These are phyloP conservation scores for Neopestalotiopsis sp. DNA, from an alignment of 2,329 filamentous ascomycete genomes.

Conservation along the genomic window DNA sequence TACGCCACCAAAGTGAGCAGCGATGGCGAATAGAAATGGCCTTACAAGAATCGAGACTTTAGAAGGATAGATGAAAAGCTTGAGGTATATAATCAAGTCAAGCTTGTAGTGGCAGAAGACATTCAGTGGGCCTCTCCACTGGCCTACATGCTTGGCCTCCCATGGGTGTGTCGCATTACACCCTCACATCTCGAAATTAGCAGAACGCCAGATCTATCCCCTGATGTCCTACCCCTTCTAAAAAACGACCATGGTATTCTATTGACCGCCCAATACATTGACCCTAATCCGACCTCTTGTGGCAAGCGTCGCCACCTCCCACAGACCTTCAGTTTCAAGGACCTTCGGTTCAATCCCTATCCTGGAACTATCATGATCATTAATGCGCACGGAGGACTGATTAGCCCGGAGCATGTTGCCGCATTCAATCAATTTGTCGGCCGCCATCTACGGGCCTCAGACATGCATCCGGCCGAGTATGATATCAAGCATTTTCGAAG, in stretches of 20 bases:
- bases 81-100: not conserved
- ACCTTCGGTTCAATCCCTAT: not conserved
- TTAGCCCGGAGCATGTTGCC: not conserved
- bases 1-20: not conserved
- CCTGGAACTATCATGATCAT: not conserved
- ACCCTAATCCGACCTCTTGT: not conserved
- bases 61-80: not conserved
- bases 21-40: not conserved
- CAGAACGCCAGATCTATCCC: not conserved
- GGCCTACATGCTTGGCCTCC: conserved; percentile 1
- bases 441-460: not conserved
- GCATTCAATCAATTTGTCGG: not conserved
- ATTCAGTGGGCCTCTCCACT: not conserved
- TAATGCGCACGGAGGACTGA: not conserved
- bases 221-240: not conserved
- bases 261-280: not conserved
- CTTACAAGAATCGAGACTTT: not conserved
- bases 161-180: not conserved
- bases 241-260: not conserved
- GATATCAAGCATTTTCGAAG: too few species aligned
- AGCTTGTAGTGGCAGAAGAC: not conserved
- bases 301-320: not conserved
- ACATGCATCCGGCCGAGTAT: not conserved
- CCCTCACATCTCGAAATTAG: not conserved
- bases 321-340: not conserved